Conservation (phyloP, 345 rosid genomes). For the Populus alba region DNA sequence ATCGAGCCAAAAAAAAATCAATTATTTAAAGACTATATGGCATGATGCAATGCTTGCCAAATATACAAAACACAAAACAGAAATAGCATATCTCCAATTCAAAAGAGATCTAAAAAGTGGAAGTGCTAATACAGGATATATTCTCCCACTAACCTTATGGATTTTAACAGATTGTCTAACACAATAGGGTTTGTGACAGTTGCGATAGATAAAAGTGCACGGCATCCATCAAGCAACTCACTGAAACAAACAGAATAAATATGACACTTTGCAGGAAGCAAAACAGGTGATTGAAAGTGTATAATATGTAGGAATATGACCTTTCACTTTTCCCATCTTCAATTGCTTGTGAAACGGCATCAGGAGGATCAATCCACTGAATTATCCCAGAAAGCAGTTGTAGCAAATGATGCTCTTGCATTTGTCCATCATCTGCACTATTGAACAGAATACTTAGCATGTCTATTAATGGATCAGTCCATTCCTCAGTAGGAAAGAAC, state of each 20-base stretch:
- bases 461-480: too few species aligned
- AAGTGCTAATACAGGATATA: not conserved
- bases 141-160: constrained; percentile 58
- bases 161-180: constrained; percentile 79
- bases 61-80: not conserved
- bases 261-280: constrained; percentile 20
- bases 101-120: constrained; percentile 2
- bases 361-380: constrained; percentile 91
- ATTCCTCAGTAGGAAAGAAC: too few species aligned
- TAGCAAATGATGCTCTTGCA: constrained; percentile 77
- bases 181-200: constrained; percentile 61
- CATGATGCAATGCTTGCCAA: not conserved
- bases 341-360: constrained; percentile 68
- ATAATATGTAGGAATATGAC: constrained; percentile 37
- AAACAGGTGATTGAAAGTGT: constrained; percentile 19
- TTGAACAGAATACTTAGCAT: constrained; percentile 34
- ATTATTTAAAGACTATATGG: not conserved
- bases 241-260: constrained; percentile 41
- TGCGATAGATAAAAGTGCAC: constrained; percentile 79
- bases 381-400: constrained; percentile 81
- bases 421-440: constrained; percentile 62
- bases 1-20: constrained; percentile 25
- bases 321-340: constrained; percentile 90
- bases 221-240: constrained; percentile 98
- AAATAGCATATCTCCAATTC: not conserved